Evolutionary conservation across 2,329 filamentous ascomycete species (phyloP).

Genomic region (Phialophora tarda): DNA sequence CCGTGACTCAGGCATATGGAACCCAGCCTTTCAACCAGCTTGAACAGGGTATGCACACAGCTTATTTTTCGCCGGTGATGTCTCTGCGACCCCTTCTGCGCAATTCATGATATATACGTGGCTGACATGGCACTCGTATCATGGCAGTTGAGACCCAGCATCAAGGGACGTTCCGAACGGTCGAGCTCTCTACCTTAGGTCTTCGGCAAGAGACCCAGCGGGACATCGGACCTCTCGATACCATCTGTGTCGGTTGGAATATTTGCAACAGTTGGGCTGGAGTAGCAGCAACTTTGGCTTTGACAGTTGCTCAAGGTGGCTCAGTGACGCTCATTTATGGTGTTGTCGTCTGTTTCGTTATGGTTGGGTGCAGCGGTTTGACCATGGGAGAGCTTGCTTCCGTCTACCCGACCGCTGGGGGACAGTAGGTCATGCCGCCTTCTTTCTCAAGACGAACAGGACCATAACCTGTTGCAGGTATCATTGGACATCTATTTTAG

Average conservation of each 20-base stretch:
- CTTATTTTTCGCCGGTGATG: too few species aligned
- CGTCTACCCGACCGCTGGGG: conserved; percentile 45
- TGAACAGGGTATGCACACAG: too few species aligned
- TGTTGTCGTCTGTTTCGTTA: conserved; percentile 41
- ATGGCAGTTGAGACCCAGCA: conserved; percentile 12
- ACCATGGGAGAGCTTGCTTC: conserved; percentile 48
- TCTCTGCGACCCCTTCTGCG: too few species aligned
- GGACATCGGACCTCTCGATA: conserved; percentile 34
- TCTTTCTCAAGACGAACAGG: too few species aligned
- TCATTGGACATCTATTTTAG: too few species aligned
- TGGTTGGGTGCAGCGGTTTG: conserved; percentile 40
- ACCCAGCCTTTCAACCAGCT: too few species aligned
- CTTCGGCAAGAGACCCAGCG: conserved; percentile 25
- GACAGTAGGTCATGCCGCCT: too few species aligned
- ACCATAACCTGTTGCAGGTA: too few species aligned
- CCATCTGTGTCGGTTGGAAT: conserved; percentile 38
- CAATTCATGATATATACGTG: too few species aligned
- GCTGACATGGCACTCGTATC: too few species aligned
- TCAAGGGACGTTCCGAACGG: conserved; percentile 20
- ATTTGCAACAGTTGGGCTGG: conserved; percentile 43
- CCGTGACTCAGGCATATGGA: too few species aligned
- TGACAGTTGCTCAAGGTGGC: conserved; percentile 39
- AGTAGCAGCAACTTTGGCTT: conserved; percentile 38
- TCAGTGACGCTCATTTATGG: conserved; percentile 43
- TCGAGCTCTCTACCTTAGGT: conserved; percentile 20